Conservation (phyloP, 345 rosid genomes). For the Laguncularia racemosa region DNA sequence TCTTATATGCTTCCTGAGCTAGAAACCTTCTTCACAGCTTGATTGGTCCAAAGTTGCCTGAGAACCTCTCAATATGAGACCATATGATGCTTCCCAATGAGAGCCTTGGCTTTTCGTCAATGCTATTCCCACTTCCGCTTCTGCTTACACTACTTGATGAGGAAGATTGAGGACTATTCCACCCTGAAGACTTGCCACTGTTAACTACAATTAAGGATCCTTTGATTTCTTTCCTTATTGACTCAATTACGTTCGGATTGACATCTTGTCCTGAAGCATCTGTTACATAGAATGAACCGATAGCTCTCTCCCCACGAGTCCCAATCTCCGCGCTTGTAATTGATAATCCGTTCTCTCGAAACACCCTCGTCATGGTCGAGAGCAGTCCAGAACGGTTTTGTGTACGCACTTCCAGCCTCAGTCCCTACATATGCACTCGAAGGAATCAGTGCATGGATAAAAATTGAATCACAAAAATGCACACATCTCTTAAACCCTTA, state of each 20-base stretch:
- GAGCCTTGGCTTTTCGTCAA: slow-evolving; percentile 24
- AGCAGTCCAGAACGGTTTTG: slow-evolving; percentile 54
- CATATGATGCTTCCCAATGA: slow-evolving; percentile 63
- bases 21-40: slow-evolving; percentile 10
- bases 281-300: slow-evolving; percentile 63
- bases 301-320: slow-evolving; percentile 42
- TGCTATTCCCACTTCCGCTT: slow-evolving; percentile 7
- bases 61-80: slow-evolving; percentile 65
- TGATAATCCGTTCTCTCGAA: slow-evolving; percentile 70
- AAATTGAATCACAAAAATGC: too few species aligned
- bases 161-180: slow-evolving; percentile 15
- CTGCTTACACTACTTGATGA: slow-evolving; percentile 18
- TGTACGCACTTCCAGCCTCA: slow-evolving; percentile 53
- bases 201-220: slow-evolving; percentile 42
- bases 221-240: slow-evolving; percentile 54
- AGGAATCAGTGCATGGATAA: neutral
- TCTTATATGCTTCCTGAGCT: too few species aligned
- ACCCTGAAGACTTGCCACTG: slow-evolving; percentile 18
- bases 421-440: slow-evolving; percentile 24
- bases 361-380: slow-evolving; percentile 49
- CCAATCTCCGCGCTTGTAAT: slow-evolving; percentile 57
- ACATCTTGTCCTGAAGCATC: slow-evolving; percentile 58
- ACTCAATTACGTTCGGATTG: slow-evolving; percentile 25
- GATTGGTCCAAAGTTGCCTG: slow-evolving; percentile 47
- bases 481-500: too few species aligned